A percentile compares a stretch with the other conserved stretches of the same genome.
These are phyloP conservation scores for Aspergillus amoenus DNA, from an alignment of 2,329 filamentous ascomycete genomes.

Conservation along the genomic window DNA sequence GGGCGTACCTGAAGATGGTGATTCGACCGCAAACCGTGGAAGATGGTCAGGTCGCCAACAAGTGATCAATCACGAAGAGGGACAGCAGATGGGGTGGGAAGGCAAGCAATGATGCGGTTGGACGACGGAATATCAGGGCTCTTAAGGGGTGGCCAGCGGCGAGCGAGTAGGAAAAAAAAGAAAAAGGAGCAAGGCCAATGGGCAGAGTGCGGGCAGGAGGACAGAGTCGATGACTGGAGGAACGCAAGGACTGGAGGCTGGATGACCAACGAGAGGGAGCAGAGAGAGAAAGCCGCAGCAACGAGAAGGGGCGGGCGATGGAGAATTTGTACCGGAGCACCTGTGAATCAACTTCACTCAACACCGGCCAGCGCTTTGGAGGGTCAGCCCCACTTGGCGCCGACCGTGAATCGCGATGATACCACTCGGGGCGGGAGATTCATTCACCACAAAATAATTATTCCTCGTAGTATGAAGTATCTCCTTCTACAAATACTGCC, in stretches of 20 bases:
- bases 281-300: conserved; percentile 36
- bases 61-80: conserved; percentile 21
- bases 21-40: conserved; percentile 23
- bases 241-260: conserved; percentile 30
- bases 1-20: conserved; percentile 25
- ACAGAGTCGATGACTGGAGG: conserved; percentile 23
- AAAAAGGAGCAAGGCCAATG: conserved; percentile 21
- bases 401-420: not conserved
- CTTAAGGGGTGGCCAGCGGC: conserved; percentile 17
- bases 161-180: conserved; percentile 23
- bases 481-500: not conserved
- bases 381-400: conserved; percentile 19
- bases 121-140: conserved; percentile 19
- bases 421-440: not conserved
- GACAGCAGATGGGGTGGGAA: conserved; percentile 17
- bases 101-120: conserved; percentile 22
- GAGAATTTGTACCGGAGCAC: conserved; percentile 40
- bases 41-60: conserved; percentile 7
- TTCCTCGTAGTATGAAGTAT: no score
- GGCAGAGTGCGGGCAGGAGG: conserved; percentile 23
- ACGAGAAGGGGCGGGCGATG: conserved; percentile 38
- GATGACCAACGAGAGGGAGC: conserved; percentile 44
- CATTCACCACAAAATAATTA: no score
- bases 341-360: conserved; percentile 17
- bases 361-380: conserved; percentile 13